Evolutionary conservation across 2,329 filamentous ascomycete species (phyloP).

Genomic region (Phaeosphaeriaceae sp.): DNA sequence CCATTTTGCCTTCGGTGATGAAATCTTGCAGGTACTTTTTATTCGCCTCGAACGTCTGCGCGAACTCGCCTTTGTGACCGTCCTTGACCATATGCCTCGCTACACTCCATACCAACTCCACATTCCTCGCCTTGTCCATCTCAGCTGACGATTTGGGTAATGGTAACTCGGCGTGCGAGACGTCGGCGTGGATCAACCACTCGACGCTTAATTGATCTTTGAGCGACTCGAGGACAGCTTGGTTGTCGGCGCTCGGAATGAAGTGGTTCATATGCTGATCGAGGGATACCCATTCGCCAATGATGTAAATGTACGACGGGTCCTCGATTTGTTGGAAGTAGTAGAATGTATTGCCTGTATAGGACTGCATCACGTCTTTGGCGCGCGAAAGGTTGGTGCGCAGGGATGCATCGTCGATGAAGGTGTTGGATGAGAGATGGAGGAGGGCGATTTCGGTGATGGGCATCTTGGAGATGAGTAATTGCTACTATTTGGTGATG

Average conservation of each 20-base stretch:
- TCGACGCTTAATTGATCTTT: slow-evolving; percentile 50
- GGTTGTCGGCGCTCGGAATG: slow-evolving; percentile 54
- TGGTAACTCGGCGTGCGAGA: slow-evolving; percentile 43
- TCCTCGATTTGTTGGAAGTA: slow-evolving; percentile 56
- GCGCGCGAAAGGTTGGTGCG: slow-evolving; percentile 46
- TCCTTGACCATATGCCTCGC: slow-evolving; percentile 43
- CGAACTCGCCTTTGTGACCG: slow-evolving; percentile 33
- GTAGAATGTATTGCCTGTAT: slow-evolving; percentile 47
- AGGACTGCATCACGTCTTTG: slow-evolving; percentile 47
- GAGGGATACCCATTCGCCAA: slow-evolving; percentile 57
- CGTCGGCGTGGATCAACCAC: slow-evolving; percentile 55
- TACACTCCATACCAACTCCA: slow-evolving; percentile 37
- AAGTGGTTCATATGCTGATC: slow-evolving; percentile 53
- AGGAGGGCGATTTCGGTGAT: slow-evolving; percentile 58
- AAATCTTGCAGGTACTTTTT: slow-evolving; percentile 34
- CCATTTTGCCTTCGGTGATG: slow-evolving; percentile 36
- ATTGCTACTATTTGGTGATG: too few species aligned
- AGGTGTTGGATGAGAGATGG: slow-evolving; percentile 38
- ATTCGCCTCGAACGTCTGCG: slow-evolving; percentile 30
- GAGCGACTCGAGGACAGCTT: slow-evolving; percentile 47
- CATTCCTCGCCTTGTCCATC: slow-evolving; percentile 3
- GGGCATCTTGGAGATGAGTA: slow-evolving; percentile 33
- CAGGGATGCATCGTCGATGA: slow-evolving; percentile 27
- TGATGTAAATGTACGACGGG: slow-evolving; percentile 51
- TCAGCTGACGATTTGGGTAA: slow-evolving; percentile 20